phyloP scores from a whole-genome alignment of 257 asterid genomes.

The Jaltomata sinuosa region DNA sequence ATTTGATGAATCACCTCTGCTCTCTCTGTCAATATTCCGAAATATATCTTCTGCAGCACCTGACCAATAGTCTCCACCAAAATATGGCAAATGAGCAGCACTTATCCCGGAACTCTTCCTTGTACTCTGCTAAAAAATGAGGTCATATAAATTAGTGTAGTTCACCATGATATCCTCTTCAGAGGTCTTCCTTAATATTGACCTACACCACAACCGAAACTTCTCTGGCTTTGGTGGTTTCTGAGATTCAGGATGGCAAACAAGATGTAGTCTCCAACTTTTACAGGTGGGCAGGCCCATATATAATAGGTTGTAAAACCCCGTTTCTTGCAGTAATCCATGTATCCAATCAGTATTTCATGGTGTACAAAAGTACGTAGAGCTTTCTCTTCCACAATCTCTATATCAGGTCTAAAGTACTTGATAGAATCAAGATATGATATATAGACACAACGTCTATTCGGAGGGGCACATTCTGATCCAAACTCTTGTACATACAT shows the following conservation, averaged over 20 bases:
- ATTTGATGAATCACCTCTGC: constrained; percentile 21
- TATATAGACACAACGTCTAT: constrained; percentile 54
- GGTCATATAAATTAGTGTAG: constrained; percentile 42
- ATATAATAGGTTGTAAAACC: constrained; percentile 64
- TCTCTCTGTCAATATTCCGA: constrained; percentile 23
- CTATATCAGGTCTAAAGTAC: constrained; percentile 57
- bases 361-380: constrained; percentile 73
- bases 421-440: constrained; percentile 78
- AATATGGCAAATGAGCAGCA: constrained; percentile 66
- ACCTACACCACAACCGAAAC: constrained; percentile 62
- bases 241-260: constrained; percentile 71
- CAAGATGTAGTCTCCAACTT: constrained; percentile 68
- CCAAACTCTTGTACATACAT: constrained; percentile 82
- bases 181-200: constrained; percentile 45
- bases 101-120: constrained; percentile 41
- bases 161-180: constrained; percentile 49
- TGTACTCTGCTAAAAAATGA: constrained; percentile 42
- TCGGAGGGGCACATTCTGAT: constrained; percentile 65
- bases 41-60: constrained; percentile 40
- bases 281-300: constrained; percentile 81
- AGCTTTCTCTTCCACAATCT: constrained; percentile 45
- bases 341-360: constrained; percentile 75
- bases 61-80: constrained; percentile 70
- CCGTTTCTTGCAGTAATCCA: constrained; percentile 62
- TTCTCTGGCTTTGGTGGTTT: constrained; percentile 51